Conservation (phyloP, 306 rosid species). For the Trifolium subterraneum region DNA sequence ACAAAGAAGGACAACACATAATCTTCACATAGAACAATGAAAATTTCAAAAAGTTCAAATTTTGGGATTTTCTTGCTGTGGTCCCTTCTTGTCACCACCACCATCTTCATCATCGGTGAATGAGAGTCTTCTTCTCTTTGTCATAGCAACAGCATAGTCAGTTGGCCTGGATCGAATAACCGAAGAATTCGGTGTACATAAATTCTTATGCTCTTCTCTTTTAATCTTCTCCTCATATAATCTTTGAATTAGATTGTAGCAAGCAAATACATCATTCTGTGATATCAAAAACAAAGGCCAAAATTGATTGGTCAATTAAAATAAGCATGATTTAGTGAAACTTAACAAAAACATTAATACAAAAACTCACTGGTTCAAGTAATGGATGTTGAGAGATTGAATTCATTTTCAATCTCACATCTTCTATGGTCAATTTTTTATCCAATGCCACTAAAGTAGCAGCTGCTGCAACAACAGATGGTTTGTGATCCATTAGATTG, state of each 20-base stretch:
- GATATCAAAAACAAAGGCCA: not conserved
- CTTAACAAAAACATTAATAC: not conserved
- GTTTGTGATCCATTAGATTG: constrained; percentile 61
- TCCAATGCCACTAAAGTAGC: constrained; percentile 69
- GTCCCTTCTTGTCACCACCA: constrained; percentile 48
- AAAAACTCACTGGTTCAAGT: constrained; percentile 62
- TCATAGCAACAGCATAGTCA: constrained; percentile 45
- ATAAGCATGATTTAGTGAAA: not conserved
- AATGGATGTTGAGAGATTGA: constrained; percentile 52
- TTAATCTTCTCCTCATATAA: constrained; percentile 46
- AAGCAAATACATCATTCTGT: constrained; percentile 64
- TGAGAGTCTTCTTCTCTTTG: constrained; percentile 65
- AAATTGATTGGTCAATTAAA: constrained; percentile 9
- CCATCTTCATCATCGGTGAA: constrained; percentile 49
- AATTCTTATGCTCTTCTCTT: constrained; percentile 32
- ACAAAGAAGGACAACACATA: constrained; percentile 34
- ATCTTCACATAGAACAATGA: constrained; percentile 39
- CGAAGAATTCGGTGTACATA: constrained; percentile 47
- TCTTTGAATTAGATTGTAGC: constrained; percentile 62
- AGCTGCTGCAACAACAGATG: constrained; percentile 80
- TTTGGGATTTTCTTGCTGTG: constrained; percentile 37
- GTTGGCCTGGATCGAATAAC: constrained; percentile 38
- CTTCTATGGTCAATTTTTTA: constrained; percentile 55
- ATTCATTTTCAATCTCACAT: constrained; percentile 61
- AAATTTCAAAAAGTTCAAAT: constrained; percentile 29